These are phyloP conservation scores for Sporisorium scitamineum DNA, from an alignment of 1,284 basidiomycete genomes.

Conservation along the genomic window DNA sequence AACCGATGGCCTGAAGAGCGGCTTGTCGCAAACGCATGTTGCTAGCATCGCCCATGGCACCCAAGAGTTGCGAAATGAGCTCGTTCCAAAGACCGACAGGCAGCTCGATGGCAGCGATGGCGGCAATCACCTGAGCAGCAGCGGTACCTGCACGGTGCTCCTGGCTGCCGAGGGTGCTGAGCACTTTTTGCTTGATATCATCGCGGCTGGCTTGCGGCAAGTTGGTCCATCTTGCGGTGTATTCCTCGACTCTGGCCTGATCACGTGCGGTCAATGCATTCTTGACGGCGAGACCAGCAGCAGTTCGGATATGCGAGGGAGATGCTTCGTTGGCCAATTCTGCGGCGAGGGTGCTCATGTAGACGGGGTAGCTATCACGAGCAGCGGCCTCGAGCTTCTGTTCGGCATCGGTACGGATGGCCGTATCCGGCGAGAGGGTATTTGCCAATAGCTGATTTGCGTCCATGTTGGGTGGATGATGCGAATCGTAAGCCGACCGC, in stretches of 20 bases:
- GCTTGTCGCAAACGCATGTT: conserved; percentile 86
- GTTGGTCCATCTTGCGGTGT: conserved; percentile 76
- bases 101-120: conserved; percentile 92
- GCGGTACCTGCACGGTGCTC: conserved; percentile 82
- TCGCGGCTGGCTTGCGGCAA: conserved; percentile 78
- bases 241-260: conserved; percentile 72
- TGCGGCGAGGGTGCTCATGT: conserved; percentile 64
- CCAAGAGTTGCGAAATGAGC: conserved; percentile 86
- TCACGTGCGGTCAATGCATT: conserved; percentile 92
- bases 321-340: conserved; percentile 63
- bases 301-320: conserved; percentile 82
- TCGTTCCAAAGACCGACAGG: conserved; percentile 89
- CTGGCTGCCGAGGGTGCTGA: conserved; percentile 83
- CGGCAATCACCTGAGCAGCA: conserved; percentile 91
- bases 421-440: conserved; percentile 66
- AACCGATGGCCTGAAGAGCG: conserved; percentile 94
- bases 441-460: conserved; percentile 67
- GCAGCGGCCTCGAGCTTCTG: conserved; percentile 65
- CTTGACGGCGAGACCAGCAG: conserved; percentile 95
- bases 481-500: conserved; percentile 2
- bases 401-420: conserved; percentile 64
- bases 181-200: conserved; percentile 89
- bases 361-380: conserved; percentile 64
- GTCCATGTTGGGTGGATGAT: conserved; percentile 53
- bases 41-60: conserved; percentile 83